phyloP scores from a whole-genome alignment of 2,329 filamentous ascomycete species.

The Penicillium palitans region DNA sequence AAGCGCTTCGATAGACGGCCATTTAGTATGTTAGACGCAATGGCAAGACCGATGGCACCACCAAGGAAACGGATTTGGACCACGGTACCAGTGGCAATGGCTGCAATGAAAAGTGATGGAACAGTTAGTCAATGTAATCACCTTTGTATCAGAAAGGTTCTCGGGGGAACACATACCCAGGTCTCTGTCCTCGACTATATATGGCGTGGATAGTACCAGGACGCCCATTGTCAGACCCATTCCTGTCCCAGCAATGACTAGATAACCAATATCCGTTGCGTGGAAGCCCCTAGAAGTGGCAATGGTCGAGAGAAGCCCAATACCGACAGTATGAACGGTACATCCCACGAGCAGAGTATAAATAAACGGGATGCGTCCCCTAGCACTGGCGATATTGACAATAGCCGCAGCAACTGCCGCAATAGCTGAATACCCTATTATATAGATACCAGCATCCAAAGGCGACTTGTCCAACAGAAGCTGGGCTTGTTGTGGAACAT shows the following conservation, averaged over 20 bases:
- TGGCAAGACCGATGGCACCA: constrained; percentile 29
- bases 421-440: constrained; percentile 29
- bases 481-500: constrained; percentile 33
- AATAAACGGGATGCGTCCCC: constrained; percentile 28
- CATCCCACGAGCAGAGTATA: constrained; percentile 30
- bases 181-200: constrained; percentile 29
- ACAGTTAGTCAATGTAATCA: constrained; percentile 2
- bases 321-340: constrained; percentile 27
- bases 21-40: constrained; percentile 30
- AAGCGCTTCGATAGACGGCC: constrained; percentile 21
- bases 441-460: constrained; percentile 28
- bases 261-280: constrained; percentile 25
- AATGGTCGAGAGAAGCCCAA: constrained; percentile 28
- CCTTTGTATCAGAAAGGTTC: neutral
- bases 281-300: constrained; percentile 20
- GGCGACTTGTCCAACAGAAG: constrained; percentile 26
- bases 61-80: constrained; percentile 31
- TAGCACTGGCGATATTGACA: constrained; percentile 23
- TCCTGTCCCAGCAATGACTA: constrained; percentile 26
- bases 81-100: constrained; percentile 28
- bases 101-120: constrained; percentile 6
- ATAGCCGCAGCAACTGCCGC: constrained; percentile 27
- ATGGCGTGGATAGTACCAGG: constrained; percentile 26
- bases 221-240: constrained; percentile 27
- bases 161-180: constrained; percentile 19